Percentiles rank a stretch among this genome's conserved stretches.
phyloP scores from a whole-genome alignment of 345 rosid species.

The Passiflora organensis region DNA sequence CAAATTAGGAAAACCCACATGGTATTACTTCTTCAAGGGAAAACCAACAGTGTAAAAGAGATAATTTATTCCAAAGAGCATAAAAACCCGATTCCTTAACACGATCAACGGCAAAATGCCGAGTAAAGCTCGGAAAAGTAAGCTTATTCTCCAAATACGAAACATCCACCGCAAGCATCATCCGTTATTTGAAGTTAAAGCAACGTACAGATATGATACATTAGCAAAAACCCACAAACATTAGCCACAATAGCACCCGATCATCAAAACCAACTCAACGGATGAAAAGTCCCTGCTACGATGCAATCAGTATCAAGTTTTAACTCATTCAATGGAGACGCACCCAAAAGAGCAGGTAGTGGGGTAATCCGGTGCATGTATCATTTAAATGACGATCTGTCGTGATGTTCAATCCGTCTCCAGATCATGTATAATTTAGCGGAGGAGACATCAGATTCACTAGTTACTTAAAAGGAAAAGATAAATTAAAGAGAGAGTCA shows the following conservation, averaged over 20 bases:
- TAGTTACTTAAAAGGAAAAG: not conserved
- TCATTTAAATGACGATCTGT: slow-evolving; percentile 38
- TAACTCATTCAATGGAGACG: slow-evolving; percentile 12
- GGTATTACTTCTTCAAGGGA: not conserved
- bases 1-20: not conserved
- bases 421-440: slow-evolving; percentile 8
- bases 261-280: not conserved
- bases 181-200: slow-evolving; percentile 6
- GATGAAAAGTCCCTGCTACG: not conserved
- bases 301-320: not conserved
- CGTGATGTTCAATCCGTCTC: slow-evolving; percentile 15
- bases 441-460: no score
- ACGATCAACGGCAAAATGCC: slow-evolving; percentile 1
- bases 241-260: slow-evolving; percentile 5
- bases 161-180: slow-evolving; percentile 26
- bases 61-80: not conserved
- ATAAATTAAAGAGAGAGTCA: not conserved
- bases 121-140: slow-evolving; percentile 8
- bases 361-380: slow-evolving; percentile 19
- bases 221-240: slow-evolving; percentile 7
- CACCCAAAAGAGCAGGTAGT: slow-evolving; percentile 34
- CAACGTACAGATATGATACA: not conserved
- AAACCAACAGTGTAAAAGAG: not conserved
- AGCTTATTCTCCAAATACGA: slow-evolving; percentile 27
- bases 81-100: slow-evolving; percentile 10